These are phyloP conservation scores for Starmerella sp. DNA, from an alignment of 805 yeast genomes.

Conservation along the genomic window DNA sequence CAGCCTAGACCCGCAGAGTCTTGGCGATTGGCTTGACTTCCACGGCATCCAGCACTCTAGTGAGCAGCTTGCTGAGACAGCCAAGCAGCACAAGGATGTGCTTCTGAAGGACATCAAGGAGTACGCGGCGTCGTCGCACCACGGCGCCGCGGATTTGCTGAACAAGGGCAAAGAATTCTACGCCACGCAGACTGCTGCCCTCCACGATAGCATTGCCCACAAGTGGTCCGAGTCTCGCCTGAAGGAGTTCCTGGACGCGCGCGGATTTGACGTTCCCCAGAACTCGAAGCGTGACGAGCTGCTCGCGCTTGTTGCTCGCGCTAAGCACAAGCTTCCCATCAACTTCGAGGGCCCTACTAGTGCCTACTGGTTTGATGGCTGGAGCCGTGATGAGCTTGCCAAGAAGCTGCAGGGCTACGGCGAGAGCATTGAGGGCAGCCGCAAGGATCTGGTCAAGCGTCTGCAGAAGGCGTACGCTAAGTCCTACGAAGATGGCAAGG, in stretches of 20 bases:
- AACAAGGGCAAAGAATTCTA: conserved; percentile 22
- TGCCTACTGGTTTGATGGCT: conserved; percentile 41
- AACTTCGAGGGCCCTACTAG: conserved; percentile 37
- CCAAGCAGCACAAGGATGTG: conserved; percentile 27
- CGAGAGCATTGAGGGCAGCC: conserved; percentile 33
- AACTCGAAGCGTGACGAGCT: conserved; percentile 32
- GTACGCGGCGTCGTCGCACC: conserved; percentile 15
- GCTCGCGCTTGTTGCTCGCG: conserved; percentile 32
- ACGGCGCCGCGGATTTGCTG: conserved; percentile 10
- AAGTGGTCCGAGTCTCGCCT: conserved; percentile 30
- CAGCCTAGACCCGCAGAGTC: conserved; percentile 34
- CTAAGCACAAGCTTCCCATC: conserved; percentile 32
- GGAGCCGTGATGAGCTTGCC: conserved; percentile 42
- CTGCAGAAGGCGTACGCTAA: conserved; percentile 38
- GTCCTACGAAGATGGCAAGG: conserved; percentile 37
- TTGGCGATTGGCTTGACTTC: conserved; percentile 35
- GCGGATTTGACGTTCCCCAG: conserved; percentile 28
- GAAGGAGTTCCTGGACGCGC: conserved; percentile 28
- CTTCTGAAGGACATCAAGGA: conserved; percentile 25
- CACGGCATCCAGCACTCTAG: conserved; percentile 27
- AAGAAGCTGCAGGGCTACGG: conserved; percentile 41
- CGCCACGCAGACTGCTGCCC: conserved; percentile 5
- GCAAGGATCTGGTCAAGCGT: conserved; percentile 37
- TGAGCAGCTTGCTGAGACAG: conserved; percentile 23
- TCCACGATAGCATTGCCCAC: conserved; percentile 1